Evolutionary conservation across 202 grass and related monocot genomes (phyloP), one percentile per base, ranked within the genome.

Genomic region (Eragrostis tef): DNA sequence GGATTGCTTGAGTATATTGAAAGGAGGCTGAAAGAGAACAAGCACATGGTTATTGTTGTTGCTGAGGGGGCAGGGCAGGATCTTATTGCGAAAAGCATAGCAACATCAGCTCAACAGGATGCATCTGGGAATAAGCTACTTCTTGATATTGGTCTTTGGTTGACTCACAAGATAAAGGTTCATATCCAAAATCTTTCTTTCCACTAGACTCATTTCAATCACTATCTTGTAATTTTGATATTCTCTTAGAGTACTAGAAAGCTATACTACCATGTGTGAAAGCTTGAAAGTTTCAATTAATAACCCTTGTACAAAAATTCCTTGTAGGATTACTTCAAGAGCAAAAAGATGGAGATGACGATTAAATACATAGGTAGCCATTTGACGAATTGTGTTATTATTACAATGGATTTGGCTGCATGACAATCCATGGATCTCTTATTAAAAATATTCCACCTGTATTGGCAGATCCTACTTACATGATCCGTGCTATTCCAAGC

Each of bases 311-410:
- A 57, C 42, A 71, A 25, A 74, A n/a, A n/a, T n/a, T n/a, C n/a
- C 46, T 75, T 92, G 43, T 56, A 98, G 95, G 90, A 86, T 88
- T 84, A 94, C 72, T 98, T 88, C 77, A 65, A 91, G 69, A 85
- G 58, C 73, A 90, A 89, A 79, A 98, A 87, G 79, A 98, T 90
- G 92, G 79, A 78, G 42, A 93, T 99, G 87, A 99, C 92, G 90
- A 92, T 99, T 70, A 99, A 99, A 76, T 99, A 96, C 84, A 99
- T 99, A 85, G 96, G 96, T 98, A n/a, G n/a, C n/a, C n/a, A n/a
- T n/a, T n/a, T n/a, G n/a, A n/a, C n/a, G n/a, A n/a, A n/a, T n/a
- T n/a, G n/a, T n/a, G n/a, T n/a, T n/a, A n/a, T n/a, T n/a, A n/a
- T n/a, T n/a, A n/a, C n/a, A n/a, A n/a, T n/a, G n/a, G n/a, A n/a